Percentiles rank a stretch among this genome's conserved stretches.
Evolutionary conservation across 2,329 filamentous ascomycete species (phyloP).

Genomic region (Thielaviopsis euricoi): DNA sequence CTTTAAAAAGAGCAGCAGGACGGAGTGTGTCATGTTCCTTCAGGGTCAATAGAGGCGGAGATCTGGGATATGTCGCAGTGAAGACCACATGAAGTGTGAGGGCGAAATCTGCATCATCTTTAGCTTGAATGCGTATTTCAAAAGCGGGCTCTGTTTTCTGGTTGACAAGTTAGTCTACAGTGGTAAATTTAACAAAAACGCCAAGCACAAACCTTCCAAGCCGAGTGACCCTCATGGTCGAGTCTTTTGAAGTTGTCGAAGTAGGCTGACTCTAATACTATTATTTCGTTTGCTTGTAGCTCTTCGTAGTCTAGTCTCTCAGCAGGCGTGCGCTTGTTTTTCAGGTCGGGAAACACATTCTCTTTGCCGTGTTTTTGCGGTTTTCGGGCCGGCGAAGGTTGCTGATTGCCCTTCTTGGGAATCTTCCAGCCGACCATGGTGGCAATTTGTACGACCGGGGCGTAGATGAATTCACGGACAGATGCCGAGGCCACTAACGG

Average conservation of each 20-base stretch:
- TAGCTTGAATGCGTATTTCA: conserved; percentile 60
- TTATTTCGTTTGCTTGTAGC: conserved; percentile 73
- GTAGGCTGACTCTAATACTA: conserved; percentile 76
- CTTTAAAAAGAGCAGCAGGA: conserved; percentile 53
- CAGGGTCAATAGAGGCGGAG: conserved; percentile 54
- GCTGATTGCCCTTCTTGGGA: conserved; percentile 22
- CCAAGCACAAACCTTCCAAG: conserved; percentile 58
- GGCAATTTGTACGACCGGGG: background rate
- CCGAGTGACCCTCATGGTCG: conserved; percentile 44
- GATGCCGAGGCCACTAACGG: conserved; percentile 1
- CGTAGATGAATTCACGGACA: background rate
- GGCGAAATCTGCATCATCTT: conserved; percentile 53
- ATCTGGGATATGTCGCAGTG: conserved; percentile 82
- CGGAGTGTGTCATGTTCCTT: conserved; percentile 48
- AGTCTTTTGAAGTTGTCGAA: conserved; percentile 72
- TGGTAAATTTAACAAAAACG: background rate
- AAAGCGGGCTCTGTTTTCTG: conserved; percentile 72
- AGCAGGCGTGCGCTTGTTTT: conserved; percentile 24
- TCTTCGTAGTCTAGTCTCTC: conserved; percentile 56
- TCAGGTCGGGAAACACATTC: conserved; percentile 31
- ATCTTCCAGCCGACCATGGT: conserved; percentile 36
- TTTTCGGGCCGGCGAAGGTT: background rate
- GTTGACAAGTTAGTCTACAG: conserved; percentile 10
- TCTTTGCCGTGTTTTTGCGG: background rate
- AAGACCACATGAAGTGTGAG: conserved; percentile 63